Conservation (phyloP, 2,329 filamentous ascomycete species). For the Pseudopyricularia javanii region DNA sequence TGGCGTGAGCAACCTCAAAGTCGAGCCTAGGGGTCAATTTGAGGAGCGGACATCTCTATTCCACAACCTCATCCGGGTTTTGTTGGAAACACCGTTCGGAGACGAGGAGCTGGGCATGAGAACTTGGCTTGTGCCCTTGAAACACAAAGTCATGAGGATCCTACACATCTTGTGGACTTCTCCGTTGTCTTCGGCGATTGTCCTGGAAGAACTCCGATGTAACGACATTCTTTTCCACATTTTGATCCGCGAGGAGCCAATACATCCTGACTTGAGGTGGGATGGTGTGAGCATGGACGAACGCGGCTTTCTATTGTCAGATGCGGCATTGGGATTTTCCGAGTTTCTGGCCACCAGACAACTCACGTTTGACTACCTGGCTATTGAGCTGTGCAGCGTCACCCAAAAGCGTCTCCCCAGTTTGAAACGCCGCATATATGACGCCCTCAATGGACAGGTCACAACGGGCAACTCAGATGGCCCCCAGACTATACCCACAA, state of each 20-base stretch:
- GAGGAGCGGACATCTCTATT: conserved; percentile 64
- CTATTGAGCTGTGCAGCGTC: conserved; percentile 70
- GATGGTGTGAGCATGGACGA: conserved; percentile 51
- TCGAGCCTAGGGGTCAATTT: conserved; percentile 60
- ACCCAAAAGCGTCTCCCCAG: conserved; percentile 60
- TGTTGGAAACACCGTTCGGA: conserved; percentile 54
- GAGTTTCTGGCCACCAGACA: conserved; percentile 71
- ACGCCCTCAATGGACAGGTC: conserved; percentile 68
- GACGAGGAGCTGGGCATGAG: conserved; percentile 46
- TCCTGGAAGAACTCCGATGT: conserved; percentile 67
- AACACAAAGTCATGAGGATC: conserved; percentile 58
- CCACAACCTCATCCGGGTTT: conserved; percentile 65
- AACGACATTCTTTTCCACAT: conserved; percentile 72
- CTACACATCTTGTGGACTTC: conserved; percentile 76
- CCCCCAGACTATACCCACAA: conserved; percentile 45
- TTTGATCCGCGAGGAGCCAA: conserved; percentile 58
- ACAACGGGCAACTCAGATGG: conserved; percentile 50
- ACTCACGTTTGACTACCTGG: conserved; percentile 71
- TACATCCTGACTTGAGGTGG: conserved; percentile 60
- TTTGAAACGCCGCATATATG: conserved; percentile 55
- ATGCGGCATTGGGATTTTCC: conserved; percentile 56
- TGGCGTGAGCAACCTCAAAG: conserved; percentile 53
- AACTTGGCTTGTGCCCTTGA: conserved; percentile 58
- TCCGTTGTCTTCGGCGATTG: conserved; percentile 60
- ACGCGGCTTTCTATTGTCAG: conserved; percentile 55